phyloP scores from a whole-genome alignment of 495 filamentous ascomycete species.

The Hypoxylon fuscum region DNA sequence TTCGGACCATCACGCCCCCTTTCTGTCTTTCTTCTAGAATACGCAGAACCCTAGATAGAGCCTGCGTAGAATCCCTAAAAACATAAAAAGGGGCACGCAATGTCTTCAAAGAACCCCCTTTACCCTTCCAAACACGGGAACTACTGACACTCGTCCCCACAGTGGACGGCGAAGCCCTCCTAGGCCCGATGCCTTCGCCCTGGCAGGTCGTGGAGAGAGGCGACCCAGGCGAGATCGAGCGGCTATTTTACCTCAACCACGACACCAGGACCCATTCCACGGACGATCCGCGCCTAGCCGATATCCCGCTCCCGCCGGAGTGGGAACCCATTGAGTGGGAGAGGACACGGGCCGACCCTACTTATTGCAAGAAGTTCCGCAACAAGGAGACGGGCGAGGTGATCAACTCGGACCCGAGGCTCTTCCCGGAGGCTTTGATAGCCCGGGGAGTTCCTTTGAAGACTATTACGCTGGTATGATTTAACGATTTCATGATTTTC shows the following conservation, averaged over 20 bases:
- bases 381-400: conserved; percentile 23
- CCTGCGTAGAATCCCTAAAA: background rate
- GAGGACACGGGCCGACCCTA: conserved; percentile 10
- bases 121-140: background rate
- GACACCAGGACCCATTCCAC: background rate
- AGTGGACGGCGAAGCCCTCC: conserved; percentile 28
- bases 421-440: conserved; percentile 16
- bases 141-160: background rate
- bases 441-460: conserved; percentile 6
- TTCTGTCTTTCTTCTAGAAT: background rate
- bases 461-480: conserved; percentile 31
- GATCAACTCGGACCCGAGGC: conserved; percentile 33
- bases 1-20: no score
- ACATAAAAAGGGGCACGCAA: no score
- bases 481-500: no score
- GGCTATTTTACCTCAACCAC: background rate
- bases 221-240: background rate
- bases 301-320: conserved; percentile 12
- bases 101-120: background rate
- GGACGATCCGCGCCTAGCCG: conserved; percentile 15
- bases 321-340: conserved; percentile 24
- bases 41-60: background rate
- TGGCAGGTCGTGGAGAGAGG: background rate
- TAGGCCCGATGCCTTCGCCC: conserved; percentile 11
- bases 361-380: conserved; percentile 10